Base-by-base conservation (phyloP, 768 basidiomycete genomes). In the Cystoderma amianthinum region DNA sequence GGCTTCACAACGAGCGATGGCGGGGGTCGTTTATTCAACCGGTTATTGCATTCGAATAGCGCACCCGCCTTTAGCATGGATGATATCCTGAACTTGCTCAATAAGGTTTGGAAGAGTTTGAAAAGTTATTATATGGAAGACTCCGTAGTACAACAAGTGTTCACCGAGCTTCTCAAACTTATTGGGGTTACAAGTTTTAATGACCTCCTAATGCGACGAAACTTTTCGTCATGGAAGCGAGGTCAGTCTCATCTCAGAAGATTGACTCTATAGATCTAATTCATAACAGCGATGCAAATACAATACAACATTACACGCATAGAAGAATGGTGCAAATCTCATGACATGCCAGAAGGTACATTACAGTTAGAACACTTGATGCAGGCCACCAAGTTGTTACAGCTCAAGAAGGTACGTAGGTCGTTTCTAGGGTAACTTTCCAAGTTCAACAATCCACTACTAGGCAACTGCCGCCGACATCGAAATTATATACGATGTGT, bases 241-340 rank as follows among this genome's bases (percentile, higher is more conserved):
- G 94, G 94, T 95, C 52, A 40, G 75, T 67, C 16, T 17, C 16
- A 23, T 15, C 28, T 9, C 28, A 30, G 9, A 12, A 19, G 22
- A n/a, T 17, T 30, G 11, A 41, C 22, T 16, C 19, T 32, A 24
- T 40, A 2, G 30, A 7, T 36, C 2, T 10, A 19, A 21, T 11
- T 18, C 9, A 9, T 11, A 10, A 28, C 48, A 97, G 96, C 96
- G 3, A 98, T 99, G 96, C 96, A 99, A 76, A 98, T 99, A 44
- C 96, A 99, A 60, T 99, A 99, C 62, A 98, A 98, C 58, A 96
- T 98, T 58, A 98, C 94, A 21, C 81, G 88, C 19, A 87, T 94
- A 54, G 91, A 94, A 55, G 94, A 97, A 64, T 98, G 96, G 96
- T 99, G 96, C 72, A 98, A 99, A 67, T 94, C 96, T 18, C 96